These are phyloP conservation scores for Oryza officinalis DNA, from an alignment of 176 grass and related monocot species.

Conservation along the genomic window DNA sequence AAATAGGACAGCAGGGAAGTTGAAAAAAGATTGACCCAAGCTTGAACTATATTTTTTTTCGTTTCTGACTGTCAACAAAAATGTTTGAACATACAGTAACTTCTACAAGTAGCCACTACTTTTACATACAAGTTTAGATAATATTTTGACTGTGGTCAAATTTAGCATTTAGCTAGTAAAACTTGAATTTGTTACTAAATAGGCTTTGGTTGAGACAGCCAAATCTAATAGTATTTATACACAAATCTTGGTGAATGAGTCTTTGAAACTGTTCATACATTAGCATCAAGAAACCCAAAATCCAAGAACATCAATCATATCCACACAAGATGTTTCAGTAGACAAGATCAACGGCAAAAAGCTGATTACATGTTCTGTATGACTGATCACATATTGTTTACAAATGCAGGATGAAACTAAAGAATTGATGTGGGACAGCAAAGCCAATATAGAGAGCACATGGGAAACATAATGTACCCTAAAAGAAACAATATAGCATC, in stretches of 20 bases:
- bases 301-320: background rate
- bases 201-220: background rate
- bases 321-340: background rate
- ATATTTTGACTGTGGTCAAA: too few relatives aligned
- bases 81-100: background rate
- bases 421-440: background rate
- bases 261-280: background rate
- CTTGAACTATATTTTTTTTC: too few relatives aligned
- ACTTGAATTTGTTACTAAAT: background rate
- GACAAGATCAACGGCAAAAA: too few relatives aligned
- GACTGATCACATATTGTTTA: background rate
- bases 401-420: background rate
- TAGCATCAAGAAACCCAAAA: background rate
- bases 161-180: background rate
- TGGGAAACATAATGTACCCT: too few relatives aligned
- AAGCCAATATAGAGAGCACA: background rate
- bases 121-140: background rate
- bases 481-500: background rate
- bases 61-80: background rate
- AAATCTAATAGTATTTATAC: background rate
- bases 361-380: too few relatives aligned
- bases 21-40: background rate
- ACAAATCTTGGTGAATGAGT: background rate
- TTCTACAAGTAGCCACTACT: background rate
- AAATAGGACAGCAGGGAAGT: background rate